Base-by-base conservation (phyloP, 2,329 filamentous ascomycete genomes). In the Talaromyces sp. region DNA sequence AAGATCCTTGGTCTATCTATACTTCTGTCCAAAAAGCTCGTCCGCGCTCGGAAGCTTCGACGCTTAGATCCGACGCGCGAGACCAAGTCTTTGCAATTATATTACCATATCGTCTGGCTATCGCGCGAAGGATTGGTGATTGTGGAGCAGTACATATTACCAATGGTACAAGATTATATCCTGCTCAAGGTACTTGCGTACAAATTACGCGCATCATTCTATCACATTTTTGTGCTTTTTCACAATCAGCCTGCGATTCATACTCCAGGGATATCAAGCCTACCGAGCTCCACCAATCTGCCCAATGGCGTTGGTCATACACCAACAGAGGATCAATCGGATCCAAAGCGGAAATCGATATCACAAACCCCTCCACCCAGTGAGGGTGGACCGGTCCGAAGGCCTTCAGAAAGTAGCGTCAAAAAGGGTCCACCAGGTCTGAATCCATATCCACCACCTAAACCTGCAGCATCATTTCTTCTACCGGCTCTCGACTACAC, bases 181-280 rank as follows among this genome's bases (percentile, higher is more conserved):
- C 92, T 96, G 72, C 84, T 96, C 58, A 92, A 91, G 68, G 92
- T 97, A 45, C 81, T 99, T 62, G 87, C 89, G 19, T 90, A 91
- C 71, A 99, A 97, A 74, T 81, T 99, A 13, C 87, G 91, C 60
- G 94, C 94, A 15, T 96, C 91, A 19, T 96, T 97, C 70, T 94
- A 95, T 67, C 93, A 99, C 76, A 91, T 99, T 64, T 96, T 96
- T 72, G 94, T 96, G 56, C 82, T 97, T 11, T 97, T 97, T 70
- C 91, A 97, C 77, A 97, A 97, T 74, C 85, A 90, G 55, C 93
- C 93, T 0, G 81, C 88, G 0, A 83, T 96, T 58, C 87, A 86
- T 45, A 78, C 81, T 36, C 80, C 84, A 67, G 81, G 81, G 19
- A 76, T 82, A 60, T 77, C 78, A 45, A 70, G 66, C 60, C 68